Evolutionary conservation across 2,329 filamentous ascomycete genomes (phyloP).

Genomic region (Thelonectria discophora): DNA sequence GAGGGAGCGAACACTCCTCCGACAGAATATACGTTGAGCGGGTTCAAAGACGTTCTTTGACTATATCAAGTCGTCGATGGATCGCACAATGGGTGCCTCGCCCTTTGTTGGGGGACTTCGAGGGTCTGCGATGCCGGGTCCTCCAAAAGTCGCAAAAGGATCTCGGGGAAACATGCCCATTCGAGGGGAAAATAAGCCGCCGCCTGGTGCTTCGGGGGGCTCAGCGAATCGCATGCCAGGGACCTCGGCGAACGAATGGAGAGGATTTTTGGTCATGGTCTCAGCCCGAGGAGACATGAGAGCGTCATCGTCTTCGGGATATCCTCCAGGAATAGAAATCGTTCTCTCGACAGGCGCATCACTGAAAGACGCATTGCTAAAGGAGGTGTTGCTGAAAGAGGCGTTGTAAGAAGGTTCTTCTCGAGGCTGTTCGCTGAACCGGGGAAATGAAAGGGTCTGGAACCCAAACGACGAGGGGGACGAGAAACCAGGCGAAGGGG

Average conservation of each 20-base stretch:
- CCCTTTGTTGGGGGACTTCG: constrained; percentile 79
- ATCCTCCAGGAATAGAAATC: constrained; percentile 47
- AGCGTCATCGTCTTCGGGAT: constrained; percentile 61
- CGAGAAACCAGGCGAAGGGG: constrained; percentile 57
- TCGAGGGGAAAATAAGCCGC: constrained; percentile 63
- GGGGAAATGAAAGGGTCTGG: constrained; percentile 48
- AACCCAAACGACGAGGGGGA: constrained; percentile 54
- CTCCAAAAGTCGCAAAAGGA: constrained; percentile 60
- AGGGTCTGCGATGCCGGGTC: constrained; percentile 68
- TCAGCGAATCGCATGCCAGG: constrained; percentile 63
- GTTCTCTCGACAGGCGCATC: constrained; percentile 45
- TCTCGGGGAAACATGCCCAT: constrained; percentile 63
- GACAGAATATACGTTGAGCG: background rate
- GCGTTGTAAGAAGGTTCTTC: background rate
- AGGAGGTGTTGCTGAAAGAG: background rate
- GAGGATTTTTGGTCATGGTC: constrained; percentile 75
- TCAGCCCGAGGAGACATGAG: constrained; percentile 77
- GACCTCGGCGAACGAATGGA: constrained; percentile 58
- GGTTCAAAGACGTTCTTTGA: constrained; percentile 1
- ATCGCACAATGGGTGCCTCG: constrained; percentile 77
- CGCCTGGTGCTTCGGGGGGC: constrained; percentile 60
- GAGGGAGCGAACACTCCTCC: background rate
- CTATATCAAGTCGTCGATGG: constrained; percentile 80
- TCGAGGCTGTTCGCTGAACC: constrained; percentile 32
- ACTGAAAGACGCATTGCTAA: constrained; percentile 16